Evolutionary conservation across 768 basidiomycete genomes (phyloP), one percentile per base, ranked within the genome.

Genomic region (Fomitopsis serialis): DNA sequence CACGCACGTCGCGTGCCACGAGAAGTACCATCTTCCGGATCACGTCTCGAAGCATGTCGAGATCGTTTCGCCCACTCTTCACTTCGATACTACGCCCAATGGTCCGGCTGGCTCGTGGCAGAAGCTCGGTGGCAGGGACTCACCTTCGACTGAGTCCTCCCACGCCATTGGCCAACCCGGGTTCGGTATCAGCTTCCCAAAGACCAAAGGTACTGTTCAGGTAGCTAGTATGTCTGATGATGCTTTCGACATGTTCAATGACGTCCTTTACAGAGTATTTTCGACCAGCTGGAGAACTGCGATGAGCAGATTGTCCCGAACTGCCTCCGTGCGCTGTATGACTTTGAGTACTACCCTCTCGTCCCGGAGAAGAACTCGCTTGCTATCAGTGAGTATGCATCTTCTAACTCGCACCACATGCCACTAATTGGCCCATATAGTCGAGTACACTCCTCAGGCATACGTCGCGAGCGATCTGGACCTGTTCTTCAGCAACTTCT

Each of bases 1-100:
- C 24, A 66, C 72, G 34, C 68, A 85, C 40, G 69, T 87, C 53
- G 72, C 77, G 82, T 55, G 84, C 83, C n/a, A 79, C 75, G 49
- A 74, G 3, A 73, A 70, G 57, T 89, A 87, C 69, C 82, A 80
- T 58, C 76, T 89, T 15, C 87, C 87, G 0, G 72, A 72, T 48
- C 58, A 76, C 53, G 65, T 89, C 50, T 72, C 80, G 56, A 67
- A 72, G 9, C 84, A 88, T 61, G 66, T 88, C 48, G 84, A 87
- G 24, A 66, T 88, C 29, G 72, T 89, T 35, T 84, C 86, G 52
- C 87, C 87, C 0, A 88, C 87, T 2, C 86, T 85, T 1, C 79
- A 82, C 67, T 89, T 89, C 58, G 71, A 74, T 49, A 75, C 76
- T 49, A 70, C 70, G 53, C 74, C 65, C 59, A 72, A 73, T 19